phyloP scores from a whole-genome alignment of 2,329 filamentous ascomycete genomes.

The Stagonosporopsis rhizophila region DNA sequence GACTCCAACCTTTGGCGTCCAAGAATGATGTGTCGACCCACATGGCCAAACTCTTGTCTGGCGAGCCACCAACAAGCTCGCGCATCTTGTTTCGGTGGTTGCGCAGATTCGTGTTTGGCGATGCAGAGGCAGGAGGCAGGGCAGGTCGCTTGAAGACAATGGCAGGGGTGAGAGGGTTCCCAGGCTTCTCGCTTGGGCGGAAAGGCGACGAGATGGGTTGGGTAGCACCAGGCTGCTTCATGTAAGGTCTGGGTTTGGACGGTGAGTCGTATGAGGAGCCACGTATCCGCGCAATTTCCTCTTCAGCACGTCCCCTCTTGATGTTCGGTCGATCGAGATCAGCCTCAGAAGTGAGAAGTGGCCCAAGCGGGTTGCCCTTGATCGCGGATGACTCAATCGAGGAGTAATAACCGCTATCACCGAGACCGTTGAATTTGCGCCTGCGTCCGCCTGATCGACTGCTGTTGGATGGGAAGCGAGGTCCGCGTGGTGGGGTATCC shows the following conservation, averaged over 20 bases:
- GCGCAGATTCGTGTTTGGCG: slow-evolving; percentile 89
- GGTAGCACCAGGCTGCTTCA: slow-evolving; percentile 53
- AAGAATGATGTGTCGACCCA: slow-evolving; percentile 60
- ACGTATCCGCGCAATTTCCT: slow-evolving; percentile 91
- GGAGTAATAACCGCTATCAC: slow-evolving; percentile 96
- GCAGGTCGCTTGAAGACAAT: slow-evolving; percentile 77
- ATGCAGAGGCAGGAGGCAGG: slow-evolving; percentile 76
- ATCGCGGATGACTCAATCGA: slow-evolving; percentile 90
- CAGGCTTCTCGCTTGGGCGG: slow-evolving; percentile 44
- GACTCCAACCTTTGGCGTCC: slow-evolving; percentile 61
- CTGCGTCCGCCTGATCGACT: slow-evolving; percentile 74
- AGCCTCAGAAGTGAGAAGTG: slow-evolving; percentile 75
- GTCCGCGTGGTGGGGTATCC: slow-evolving; percentile 77
- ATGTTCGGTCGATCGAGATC: slow-evolving; percentile 77
- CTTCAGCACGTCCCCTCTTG: slow-evolving; percentile 90
- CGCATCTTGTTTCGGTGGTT: slow-evolving; percentile 85
- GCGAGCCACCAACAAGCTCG: slow-evolving; percentile 78
- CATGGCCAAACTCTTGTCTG: slow-evolving; percentile 64
- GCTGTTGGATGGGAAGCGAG: slow-evolving; percentile 67
- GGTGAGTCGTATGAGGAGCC: slow-evolving; percentile 94
- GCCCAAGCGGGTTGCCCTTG: slow-evolving; percentile 69
- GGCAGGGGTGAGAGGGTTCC: slow-evolving; percentile 79
- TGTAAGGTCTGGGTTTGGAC: slow-evolving; percentile 68
- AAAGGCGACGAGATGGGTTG: slow-evolving; percentile 53
- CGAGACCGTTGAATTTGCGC: slow-evolving; percentile 79